Evolutionary conservation across 768 basidiomycete genomes (phyloP).

Genomic region (Trametes punicea): DNA sequence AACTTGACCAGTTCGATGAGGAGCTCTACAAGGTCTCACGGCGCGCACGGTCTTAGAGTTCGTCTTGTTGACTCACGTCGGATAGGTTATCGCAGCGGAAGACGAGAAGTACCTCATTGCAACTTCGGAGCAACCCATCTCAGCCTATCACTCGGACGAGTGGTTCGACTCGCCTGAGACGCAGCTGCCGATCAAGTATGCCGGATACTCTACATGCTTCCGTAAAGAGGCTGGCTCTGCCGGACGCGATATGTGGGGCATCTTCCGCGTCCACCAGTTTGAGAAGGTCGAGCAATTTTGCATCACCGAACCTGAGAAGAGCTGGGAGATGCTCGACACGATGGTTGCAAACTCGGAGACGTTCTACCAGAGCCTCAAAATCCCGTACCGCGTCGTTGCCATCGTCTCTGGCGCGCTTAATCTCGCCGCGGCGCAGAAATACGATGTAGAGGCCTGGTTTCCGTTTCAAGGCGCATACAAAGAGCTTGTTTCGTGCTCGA

Average conservation of each 20-base stretch:
- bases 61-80: no score
- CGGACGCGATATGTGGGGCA: slow-evolving; percentile 98
- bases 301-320: slow-evolving; percentile 91
- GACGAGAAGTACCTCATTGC: slow-evolving; percentile 99
- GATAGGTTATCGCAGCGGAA: slow-evolving; percentile 79
- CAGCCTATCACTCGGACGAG: slow-evolving; percentile 91
- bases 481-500: slow-evolving; percentile 96
- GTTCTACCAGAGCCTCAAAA: slow-evolving; percentile 92
- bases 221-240: slow-evolving; percentile 98
- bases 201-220: slow-evolving; percentile 94
- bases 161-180: slow-evolving; percentile 94
- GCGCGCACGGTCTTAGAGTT: no score
- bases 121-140: slow-evolving; percentile 98
- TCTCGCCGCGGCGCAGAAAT: slow-evolving; percentile 95
- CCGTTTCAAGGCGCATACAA: slow-evolving; percentile 96
- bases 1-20: slow-evolving; percentile 97
- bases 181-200: slow-evolving; percentile 90
- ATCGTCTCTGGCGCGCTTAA: slow-evolving; percentile 98
- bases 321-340: slow-evolving; percentile 88
- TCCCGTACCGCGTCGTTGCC: slow-evolving; percentile 89
- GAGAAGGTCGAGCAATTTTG: slow-evolving; percentile 99
- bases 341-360: slow-evolving; percentile 90
- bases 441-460: slow-evolving; percentile 98
- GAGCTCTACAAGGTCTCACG: slow-evolving; percentile 98
- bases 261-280: slow-evolving; percentile 99